Evolutionary conservation across 805 yeast genomes (phyloP).

Genomic region (Candida germanica): DNA sequence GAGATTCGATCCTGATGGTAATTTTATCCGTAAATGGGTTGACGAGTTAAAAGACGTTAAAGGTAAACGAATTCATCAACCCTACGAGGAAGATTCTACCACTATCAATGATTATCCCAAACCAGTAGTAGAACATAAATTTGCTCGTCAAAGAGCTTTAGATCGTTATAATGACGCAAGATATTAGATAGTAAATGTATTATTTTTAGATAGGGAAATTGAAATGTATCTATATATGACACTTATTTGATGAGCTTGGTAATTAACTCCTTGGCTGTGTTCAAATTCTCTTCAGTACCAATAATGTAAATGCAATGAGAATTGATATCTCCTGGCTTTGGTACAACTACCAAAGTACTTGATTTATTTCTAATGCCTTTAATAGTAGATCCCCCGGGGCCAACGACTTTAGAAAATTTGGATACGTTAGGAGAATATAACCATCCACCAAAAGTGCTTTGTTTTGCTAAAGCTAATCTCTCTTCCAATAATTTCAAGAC

Average conservation of each 20-base stretch:
- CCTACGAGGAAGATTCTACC: slow-evolving; percentile 22
- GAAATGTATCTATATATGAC: neutral
- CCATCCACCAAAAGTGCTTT: slow-evolving; percentile 54
- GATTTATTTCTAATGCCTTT: slow-evolving; percentile 57
- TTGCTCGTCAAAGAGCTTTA: slow-evolving; percentile 40
- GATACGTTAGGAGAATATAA: slow-evolving; percentile 54
- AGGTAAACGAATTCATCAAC: slow-evolving; percentile 32
- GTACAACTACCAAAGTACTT: slow-evolving; percentile 59
- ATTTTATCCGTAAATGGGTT: slow-evolving; percentile 47
- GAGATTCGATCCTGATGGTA: slow-evolving; percentile 47
- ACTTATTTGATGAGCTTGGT: slow-evolving; percentile 10
- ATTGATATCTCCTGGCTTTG: slow-evolving; percentile 52
- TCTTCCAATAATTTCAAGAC: slow-evolving; percentile 51
- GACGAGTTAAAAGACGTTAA: slow-evolving; percentile 41
- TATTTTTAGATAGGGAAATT: neutral
- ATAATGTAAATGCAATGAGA: slow-evolving; percentile 55
- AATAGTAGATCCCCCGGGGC: slow-evolving; percentile 71
- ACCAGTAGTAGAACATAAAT: slow-evolving; percentile 44
- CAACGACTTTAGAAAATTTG: slow-evolving; percentile 63
- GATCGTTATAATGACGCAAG: slow-evolving; percentile 38
- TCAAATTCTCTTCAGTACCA: slow-evolving; percentile 57
- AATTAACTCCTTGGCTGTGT: slow-evolving; percentile 24
- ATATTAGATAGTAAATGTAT: slow-evolving; percentile 4
- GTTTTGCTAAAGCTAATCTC: slow-evolving; percentile 45
- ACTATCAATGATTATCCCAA: slow-evolving; percentile 36